These are phyloP conservation scores for Teratosphaeria pseudoeucalypti DNA, from an alignment of 2,329 filamentous ascomycete genomes.

Conservation along the genomic window DNA sequence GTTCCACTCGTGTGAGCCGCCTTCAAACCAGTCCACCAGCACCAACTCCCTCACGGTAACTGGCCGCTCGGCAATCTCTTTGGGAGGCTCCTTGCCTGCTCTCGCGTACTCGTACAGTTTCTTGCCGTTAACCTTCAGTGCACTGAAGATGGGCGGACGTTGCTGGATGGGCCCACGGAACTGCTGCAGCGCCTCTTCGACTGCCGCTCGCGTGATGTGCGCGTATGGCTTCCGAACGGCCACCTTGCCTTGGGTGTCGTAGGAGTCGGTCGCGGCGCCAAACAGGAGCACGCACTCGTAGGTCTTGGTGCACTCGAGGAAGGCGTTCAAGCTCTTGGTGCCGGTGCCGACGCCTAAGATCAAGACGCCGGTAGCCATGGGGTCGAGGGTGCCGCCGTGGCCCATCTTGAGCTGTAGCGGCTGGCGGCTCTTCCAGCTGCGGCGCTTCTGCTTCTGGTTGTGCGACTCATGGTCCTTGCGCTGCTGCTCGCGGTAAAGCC, in stretches of 20 bases:
- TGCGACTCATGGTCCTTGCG: constrained; percentile 48
- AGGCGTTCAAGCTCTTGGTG: constrained; percentile 70
- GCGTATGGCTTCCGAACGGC: constrained; percentile 64
- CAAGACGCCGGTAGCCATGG: constrained; percentile 83
- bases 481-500: constrained; percentile 54
- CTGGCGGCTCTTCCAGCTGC: constrained; percentile 42
- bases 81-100: constrained; percentile 74
- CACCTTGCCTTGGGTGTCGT: constrained; percentile 78
- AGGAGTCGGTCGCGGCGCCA: constrained; percentile 84
- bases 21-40: constrained; percentile 72
- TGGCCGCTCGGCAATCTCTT: constrained; percentile 69
- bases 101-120: constrained; percentile 92
- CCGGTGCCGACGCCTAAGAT: constrained; percentile 79
- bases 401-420: constrained; percentile 77
- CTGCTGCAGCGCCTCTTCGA: constrained; percentile 62
- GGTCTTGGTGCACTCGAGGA: constrained; percentile 80
- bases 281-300: constrained; percentile 88
- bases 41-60: constrained; percentile 72
- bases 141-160: constrained; percentile 84
- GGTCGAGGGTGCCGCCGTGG: constrained; percentile 91
- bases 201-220: constrained; percentile 67
- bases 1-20: constrained; percentile 65
- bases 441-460: constrained; percentile 48
- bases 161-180: constrained; percentile 83
- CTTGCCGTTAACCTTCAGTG: constrained; percentile 86